Percentiles rank a stretch among this genome's conserved stretches.
phyloP scores from a whole-genome alignment of 805 yeast genomes.

The Teunomyces panamensis region DNA sequence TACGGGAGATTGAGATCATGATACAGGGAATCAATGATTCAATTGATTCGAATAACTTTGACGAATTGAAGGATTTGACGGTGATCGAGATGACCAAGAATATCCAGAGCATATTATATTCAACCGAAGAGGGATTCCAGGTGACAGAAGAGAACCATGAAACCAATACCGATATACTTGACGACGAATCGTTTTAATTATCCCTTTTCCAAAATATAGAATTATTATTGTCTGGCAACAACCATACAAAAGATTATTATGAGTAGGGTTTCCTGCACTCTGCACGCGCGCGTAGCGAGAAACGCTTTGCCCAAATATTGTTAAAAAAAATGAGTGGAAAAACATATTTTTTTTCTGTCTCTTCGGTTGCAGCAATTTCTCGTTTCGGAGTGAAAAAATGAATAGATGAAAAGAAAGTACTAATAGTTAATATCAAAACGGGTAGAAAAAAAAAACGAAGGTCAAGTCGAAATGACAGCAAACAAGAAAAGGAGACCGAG shows the following conservation, averaged over 20 bases:
- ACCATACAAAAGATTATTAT: too few species aligned
- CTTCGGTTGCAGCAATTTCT: slow-evolving; percentile 1
- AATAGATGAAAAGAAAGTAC: background rate
- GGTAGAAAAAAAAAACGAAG: too few species aligned
- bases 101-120: slow-evolving; percentile 73
- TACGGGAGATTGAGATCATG: slow-evolving; percentile 83
- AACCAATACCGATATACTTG: slow-evolving; percentile 9
- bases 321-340: too few species aligned
- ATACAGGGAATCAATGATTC: slow-evolving; percentile 51
- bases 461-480: too few species aligned
- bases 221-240: too few species aligned
- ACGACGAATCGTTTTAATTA: slow-evolving; percentile 18
- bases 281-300: too few species aligned
- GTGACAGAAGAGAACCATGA: slow-evolving; percentile 35
- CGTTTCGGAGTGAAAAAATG: background rate
- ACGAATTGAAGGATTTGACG: slow-evolving; percentile 32
- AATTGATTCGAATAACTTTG: slow-evolving; percentile 30
- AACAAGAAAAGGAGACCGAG: too few species aligned
- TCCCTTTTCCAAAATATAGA: too few species aligned
- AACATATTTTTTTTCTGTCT: background rate
- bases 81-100: slow-evolving; percentile 40
- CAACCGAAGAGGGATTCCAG: slow-evolving; percentile 82
- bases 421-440: too few species aligned
- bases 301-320: too few species aligned
- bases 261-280: too few species aligned